These are phyloP conservation scores for Metarhizium sp. DNA, from an alignment of 2,329 filamentous ascomycete species.

Conservation along the genomic window DNA sequence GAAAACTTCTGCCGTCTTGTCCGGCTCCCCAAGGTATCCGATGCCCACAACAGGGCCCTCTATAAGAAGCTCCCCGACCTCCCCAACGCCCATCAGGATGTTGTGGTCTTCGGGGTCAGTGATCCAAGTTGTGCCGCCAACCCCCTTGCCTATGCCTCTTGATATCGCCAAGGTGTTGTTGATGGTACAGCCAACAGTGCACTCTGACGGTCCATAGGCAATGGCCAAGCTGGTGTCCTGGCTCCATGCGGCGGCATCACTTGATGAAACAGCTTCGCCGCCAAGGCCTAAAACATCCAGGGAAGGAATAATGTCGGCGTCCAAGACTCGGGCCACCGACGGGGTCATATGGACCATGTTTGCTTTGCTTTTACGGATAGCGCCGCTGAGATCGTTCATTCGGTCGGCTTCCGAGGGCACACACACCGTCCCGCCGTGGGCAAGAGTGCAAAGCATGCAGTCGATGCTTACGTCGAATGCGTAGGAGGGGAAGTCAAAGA, in stretches of 20 bases:
- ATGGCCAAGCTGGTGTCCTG: background rate
- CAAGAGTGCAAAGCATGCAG: constrained; percentile 3
- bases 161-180: constrained; percentile 30
- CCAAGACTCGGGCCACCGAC: background rate
- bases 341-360: constrained; percentile 1
- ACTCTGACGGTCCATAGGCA: constrained; percentile 3
- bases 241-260: background rate
- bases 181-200: background rate
- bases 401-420: constrained; percentile 6
- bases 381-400: background rate
- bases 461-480: constrained; percentile 6
- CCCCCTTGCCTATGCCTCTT: background rate
- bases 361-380: background rate
- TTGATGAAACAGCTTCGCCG: background rate
- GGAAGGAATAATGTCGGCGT: background rate
- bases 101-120: background rate
- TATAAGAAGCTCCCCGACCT: constrained; percentile 1
- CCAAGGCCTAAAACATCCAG: background rate
- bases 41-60: constrained; percentile 1
- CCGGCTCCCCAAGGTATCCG: background rate
- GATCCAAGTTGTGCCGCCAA: constrained; percentile 1
- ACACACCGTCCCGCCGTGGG: constrained; percentile 5
- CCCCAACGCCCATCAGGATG: background rate
- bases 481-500: constrained; percentile 16
- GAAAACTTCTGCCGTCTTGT: constrained; percentile 49